Evolutionary conservation across 164 flowering plant species (phyloP).

Genomic region (Sextonia rubra): DNA sequence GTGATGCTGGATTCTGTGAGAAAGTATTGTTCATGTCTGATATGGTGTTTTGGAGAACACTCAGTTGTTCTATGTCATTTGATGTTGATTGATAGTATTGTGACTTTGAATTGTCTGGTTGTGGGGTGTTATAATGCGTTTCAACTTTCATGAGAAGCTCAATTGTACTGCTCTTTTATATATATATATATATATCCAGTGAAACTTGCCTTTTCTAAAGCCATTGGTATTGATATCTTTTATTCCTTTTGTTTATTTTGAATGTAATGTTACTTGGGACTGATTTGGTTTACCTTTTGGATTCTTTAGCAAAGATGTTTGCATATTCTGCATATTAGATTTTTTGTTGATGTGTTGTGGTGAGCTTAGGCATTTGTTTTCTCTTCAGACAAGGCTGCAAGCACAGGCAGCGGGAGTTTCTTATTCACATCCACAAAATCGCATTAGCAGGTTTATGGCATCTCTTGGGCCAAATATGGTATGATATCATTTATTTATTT

Average conservation of each 20-base stretch:
- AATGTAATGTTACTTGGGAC: background rate
- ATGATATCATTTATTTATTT: background rate
- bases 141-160: too few relatives aligned
- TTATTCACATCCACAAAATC: slow-evolving; percentile 62
- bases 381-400: slow-evolving; percentile 84
- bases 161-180: too few relatives aligned
- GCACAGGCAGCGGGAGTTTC: slow-evolving; percentile 91
- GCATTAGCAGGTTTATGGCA: slow-evolving; percentile 49
- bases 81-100: background rate
- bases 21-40: background rate
- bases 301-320: background rate
- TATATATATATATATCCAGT: background rate
- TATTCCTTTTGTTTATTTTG: background rate
- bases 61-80: background rate
- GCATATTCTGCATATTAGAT: background rate
- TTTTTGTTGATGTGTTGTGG: background rate
- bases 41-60: background rate
- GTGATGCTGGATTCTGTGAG: background rate
- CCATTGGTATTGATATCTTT: background rate
- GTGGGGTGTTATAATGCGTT: too few relatives aligned
- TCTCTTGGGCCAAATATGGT: slow-evolving; percentile 55
- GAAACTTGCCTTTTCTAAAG: background rate
- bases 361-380: background rate
- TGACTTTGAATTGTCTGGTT: too few relatives aligned
- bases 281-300: background rate